Conservation (phyloP, 345 rosid species). For the Murraya paniculata region DNA sequence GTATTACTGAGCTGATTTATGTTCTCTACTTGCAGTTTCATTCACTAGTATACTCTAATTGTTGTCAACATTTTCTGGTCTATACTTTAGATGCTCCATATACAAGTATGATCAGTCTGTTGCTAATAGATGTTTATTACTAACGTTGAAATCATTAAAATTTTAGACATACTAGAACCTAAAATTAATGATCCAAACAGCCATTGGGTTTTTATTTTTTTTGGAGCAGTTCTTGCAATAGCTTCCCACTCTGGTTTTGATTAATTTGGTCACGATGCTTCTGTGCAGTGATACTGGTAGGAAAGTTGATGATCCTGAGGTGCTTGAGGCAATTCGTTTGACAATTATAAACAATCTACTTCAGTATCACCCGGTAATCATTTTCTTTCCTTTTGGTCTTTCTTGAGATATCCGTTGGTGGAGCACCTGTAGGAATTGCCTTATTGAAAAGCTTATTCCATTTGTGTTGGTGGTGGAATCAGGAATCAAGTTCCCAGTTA, state of each 20-base stretch:
- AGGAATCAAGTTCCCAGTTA: slow-evolving; percentile 97
- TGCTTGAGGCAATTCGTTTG: slow-evolving; percentile 96
- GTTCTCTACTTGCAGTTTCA: background rate
- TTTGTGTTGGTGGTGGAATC: slow-evolving; percentile 26
- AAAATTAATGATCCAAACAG: background rate
- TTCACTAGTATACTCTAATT: background rate
- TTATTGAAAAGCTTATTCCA: slow-evolving; percentile 12
- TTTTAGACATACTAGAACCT: background rate
- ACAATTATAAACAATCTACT: slow-evolving; percentile 87
- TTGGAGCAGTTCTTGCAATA: background rate
- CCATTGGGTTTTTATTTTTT: no score
- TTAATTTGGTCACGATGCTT: slow-evolving; percentile 14
- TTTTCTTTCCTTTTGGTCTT: slow-evolving; percentile 6
- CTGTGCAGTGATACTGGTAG: slow-evolving; percentile 77
- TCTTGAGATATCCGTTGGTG: slow-evolving; percentile 5
- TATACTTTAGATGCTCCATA: background rate
- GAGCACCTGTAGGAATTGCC: background rate
- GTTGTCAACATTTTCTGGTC: background rate
- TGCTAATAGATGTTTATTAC: background rate
- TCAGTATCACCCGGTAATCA: slow-evolving; percentile 85
- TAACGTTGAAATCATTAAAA: background rate
- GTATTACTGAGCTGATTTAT: background rate
- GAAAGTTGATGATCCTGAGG: slow-evolving; percentile 91
- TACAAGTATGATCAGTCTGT: background rate
- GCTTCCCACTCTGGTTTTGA: background rate